Base-by-base conservation (phyloP, 176 grass and related monocot genomes). In the Olyra latifolia region DNA sequence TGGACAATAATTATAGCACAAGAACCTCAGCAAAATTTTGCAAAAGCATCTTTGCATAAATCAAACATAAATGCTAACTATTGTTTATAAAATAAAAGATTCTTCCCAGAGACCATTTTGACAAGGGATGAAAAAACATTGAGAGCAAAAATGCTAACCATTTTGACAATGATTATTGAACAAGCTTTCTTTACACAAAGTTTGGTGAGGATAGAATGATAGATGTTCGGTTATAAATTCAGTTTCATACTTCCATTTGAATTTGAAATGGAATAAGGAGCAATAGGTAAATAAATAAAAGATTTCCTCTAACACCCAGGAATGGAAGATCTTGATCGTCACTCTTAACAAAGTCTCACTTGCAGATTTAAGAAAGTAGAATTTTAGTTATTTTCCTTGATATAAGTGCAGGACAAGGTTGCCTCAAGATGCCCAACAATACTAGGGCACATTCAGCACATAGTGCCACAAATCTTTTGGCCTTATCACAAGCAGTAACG, bases 1-100 rank as follows among this genome's bases (percentile, higher is more conserved):
- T 47, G 54, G 66, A 85, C 20, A 88, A 64, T 72, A 61, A 2
- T 81, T 77, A 74, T 45, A 23, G 69, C 72, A 74, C 76, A 40
- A 77, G 65, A 87, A 71, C 41, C 35, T 16, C 19, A 42, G 20
- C 43, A 59, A 14, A 66, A 50, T 28, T 66, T 61, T 66, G 56
- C 39, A n/a, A 38, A 72, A 70, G 74, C 61, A 64, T 76, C 25
- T 69, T 74, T 16, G 41, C 42, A 27, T 40, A 56, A 15, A 25
- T 9, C 56, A 41, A 56, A 68, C 41, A 52, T 9, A 71, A 82
- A 62, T 75, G 23, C 11, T 62, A 63, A 40, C 75, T 23, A 80
- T 14, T 77, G 52, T 75, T 62, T 52, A 67, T 72, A 67, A 54
- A 46, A 82, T 23, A 46, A 67, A 68, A 44, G 8, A 15, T 28